Evolutionary conservation across 2,329 filamentous ascomycete genomes (phyloP).

Genomic region (Aureobasidium zeae): DNA sequence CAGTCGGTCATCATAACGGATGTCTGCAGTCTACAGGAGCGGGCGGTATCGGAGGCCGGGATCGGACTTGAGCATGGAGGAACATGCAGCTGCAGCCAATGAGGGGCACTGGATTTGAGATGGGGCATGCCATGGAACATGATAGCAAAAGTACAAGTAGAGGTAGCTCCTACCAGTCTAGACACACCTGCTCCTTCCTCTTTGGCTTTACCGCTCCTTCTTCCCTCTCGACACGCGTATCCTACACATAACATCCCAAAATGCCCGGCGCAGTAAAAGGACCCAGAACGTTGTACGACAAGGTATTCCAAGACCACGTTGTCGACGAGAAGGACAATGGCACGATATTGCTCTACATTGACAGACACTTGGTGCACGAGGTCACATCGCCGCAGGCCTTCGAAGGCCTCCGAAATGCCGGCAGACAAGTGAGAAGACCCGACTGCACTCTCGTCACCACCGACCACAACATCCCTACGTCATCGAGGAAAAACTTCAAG

Average conservation of each 20-base stretch:
- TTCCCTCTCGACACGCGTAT: background rate
- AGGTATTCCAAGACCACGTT: conserved; percentile 89
- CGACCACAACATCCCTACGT: conserved; percentile 94
- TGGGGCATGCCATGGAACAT: too few species aligned
- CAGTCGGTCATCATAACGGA: too few species aligned
- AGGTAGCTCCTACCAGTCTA: background rate
- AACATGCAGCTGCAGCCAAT: too few species aligned
- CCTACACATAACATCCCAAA: too few species aligned
- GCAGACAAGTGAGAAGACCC: conserved; percentile 77
- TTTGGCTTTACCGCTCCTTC: background rate
- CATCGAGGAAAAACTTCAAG: conserved; percentile 84
- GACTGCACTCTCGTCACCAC: conserved; percentile 96
- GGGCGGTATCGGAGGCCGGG: too few species aligned
- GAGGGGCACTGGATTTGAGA: background rate
- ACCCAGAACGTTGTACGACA: conserved; percentile 78
- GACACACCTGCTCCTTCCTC: background rate
- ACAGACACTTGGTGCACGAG: conserved; percentile 94
- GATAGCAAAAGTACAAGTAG: conserved; percentile 13
- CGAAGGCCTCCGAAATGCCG: conserved; percentile 84
- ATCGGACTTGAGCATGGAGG: too few species aligned
- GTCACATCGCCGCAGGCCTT: conserved; percentile 99
- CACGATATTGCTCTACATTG: conserved; percentile 87
- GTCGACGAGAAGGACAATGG: conserved; percentile 93
- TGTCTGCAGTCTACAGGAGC: too few species aligned
- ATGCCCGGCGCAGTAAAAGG: conserved; percentile 28